Percentiles rank a stretch among this genome's conserved stretches.
Conservation (phyloP, 176 grass and related monocot genomes). For the Dendrocalamus sinicus region DNA sequence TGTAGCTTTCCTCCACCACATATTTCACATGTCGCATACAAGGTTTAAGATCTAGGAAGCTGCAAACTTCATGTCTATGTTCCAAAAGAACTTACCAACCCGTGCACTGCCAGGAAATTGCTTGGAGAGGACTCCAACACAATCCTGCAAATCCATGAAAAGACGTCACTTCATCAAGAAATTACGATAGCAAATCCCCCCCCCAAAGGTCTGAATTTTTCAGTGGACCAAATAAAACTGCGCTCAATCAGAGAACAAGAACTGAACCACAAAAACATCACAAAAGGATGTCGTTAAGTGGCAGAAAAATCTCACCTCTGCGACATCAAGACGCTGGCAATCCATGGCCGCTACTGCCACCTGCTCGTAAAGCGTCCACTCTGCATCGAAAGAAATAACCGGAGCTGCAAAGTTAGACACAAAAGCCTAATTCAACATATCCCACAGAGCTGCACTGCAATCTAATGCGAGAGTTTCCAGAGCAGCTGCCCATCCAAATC, state of each 20-base stretch:
- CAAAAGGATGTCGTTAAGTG: not conserved
- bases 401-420: no score
- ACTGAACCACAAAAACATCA: not conserved
- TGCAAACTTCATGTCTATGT: conserved; percentile 19
- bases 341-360: conserved; percentile 90
- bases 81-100: conserved; percentile 63
- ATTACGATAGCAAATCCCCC: not conserved
- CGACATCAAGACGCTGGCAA: conserved; percentile 83
- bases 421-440: not conserved
- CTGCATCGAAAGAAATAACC: conserved; percentile 54
- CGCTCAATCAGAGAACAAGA: not conserved
- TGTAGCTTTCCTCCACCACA: not conserved
- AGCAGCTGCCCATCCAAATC: no score
- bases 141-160: conserved; percentile 63
- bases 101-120: conserved; percentile 77
- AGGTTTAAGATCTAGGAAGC: not conserved
- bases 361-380: conserved; percentile 99
- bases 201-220: not conserved
- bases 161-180: not conserved
- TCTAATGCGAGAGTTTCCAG: conserved; percentile 13
- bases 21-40: not conserved
- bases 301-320: conserved; percentile 56
- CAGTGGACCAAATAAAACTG: not conserved
- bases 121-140: conserved; percentile 72
- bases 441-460: not conserved